Percentiles rank a stretch among this genome's conserved stretches.
phyloP scores from a whole-genome alignment of 2,329 filamentous ascomycete species.

The Daldinia sp. region DNA sequence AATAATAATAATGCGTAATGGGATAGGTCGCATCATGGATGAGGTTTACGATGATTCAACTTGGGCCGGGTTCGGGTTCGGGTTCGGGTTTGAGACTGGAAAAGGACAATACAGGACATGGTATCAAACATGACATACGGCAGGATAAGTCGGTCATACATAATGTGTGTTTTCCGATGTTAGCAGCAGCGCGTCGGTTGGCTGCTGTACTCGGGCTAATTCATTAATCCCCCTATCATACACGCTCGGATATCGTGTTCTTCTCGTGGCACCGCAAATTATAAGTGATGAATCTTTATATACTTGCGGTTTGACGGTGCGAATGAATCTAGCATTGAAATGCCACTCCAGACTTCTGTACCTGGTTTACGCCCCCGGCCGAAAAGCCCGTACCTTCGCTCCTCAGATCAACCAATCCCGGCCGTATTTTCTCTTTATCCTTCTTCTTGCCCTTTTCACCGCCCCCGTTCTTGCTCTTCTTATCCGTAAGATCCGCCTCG shows the following conservation, averaged over 20 bases:
- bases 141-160: slow-evolving; percentile 1
- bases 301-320: not conserved
- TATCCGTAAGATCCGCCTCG: slow-evolving; percentile 77
- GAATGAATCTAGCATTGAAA: slow-evolving; percentile 77
- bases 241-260: not conserved
- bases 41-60: slow-evolving; percentile 24
- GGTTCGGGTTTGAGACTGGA: not conserved
- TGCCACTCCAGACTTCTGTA: slow-evolving; percentile 80
- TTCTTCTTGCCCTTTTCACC: slow-evolving; percentile 51
- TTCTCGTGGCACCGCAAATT: not conserved
- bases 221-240: not conserved
- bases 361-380: slow-evolving; percentile 82
- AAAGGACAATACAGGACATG: not conserved
- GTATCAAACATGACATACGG: slow-evolving; percentile 1
- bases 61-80: not conserved
- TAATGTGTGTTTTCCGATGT: slow-evolving; percentile 1
- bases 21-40: slow-evolving; percentile 26
- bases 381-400: slow-evolving; percentile 95
- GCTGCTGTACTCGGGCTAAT: slow-evolving; percentile 3
- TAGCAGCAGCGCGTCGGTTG: not conserved
- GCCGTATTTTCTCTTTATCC: slow-evolving; percentile 69
- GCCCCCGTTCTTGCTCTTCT: slow-evolving; percentile 45
- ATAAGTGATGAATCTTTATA: too few species aligned
- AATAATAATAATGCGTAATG: not conserved
- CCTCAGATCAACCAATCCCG: slow-evolving; percentile 81